Evolutionary conservation across 192 early-diverging fungal species (phyloP).

Genomic region (Coemansia sp.): DNA sequence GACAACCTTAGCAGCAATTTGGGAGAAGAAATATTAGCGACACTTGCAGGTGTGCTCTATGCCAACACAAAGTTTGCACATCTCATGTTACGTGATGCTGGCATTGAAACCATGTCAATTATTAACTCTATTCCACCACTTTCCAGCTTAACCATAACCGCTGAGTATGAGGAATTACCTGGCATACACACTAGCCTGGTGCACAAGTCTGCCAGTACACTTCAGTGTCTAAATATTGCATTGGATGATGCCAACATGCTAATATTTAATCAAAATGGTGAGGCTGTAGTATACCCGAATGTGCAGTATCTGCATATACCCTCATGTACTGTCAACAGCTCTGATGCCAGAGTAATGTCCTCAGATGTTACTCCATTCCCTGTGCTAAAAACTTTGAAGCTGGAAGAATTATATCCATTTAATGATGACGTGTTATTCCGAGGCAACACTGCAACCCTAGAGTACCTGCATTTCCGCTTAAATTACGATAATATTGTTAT

Average conservation of each 20-base stretch:
- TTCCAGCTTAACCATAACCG: not conserved
- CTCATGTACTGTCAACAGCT: no score
- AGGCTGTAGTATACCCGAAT: not conserved
- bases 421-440: constrained; percentile 6
- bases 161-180: not conserved
- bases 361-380: not conserved
- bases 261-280: not conserved
- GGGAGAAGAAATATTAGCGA: not conserved
- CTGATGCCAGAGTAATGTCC: not conserved
- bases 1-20: not conserved
- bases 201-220: not conserved
- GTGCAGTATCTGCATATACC: not conserved
- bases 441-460: no score
- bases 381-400: not conserved
- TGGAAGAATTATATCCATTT: not conserved
- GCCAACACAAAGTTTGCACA: not conserved
- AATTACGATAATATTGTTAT: not conserved
- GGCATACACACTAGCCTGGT: not conserved
- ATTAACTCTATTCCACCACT: not conserved
- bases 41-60: not conserved
- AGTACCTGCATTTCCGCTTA: not conserved
- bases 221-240: not conserved
- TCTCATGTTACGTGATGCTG: not conserved
- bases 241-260: not conserved
- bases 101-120: not conserved